A percentile compares a stretch with the other conserved stretches of the same genome.
These are phyloP conservation scores for Phytophthora vignae DNA, from an alignment of 352 stramenopile genomes.

Conservation along the genomic window DNA sequence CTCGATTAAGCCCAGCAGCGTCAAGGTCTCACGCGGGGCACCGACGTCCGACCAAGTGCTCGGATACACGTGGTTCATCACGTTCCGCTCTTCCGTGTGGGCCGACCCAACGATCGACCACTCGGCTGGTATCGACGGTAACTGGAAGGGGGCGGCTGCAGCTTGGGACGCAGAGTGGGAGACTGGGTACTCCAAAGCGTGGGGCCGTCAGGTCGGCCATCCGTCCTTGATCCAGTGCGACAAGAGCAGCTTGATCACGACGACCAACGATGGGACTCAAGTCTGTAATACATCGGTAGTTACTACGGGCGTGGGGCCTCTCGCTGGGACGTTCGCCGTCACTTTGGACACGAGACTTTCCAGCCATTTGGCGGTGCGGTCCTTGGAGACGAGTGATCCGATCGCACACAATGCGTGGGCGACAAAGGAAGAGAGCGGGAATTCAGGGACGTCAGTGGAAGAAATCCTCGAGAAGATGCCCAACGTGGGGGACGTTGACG, in stretches of 20 bases:
- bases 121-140: conserved; percentile 84
- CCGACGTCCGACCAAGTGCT: conserved; percentile 72
- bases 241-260: conserved; percentile 70
- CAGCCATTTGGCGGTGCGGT: conserved; percentile 75
- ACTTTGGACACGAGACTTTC: conserved; percentile 83
- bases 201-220: conserved; percentile 96
- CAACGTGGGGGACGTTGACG: conserved; percentile 95
- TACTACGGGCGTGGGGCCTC: conserved; percentile 72
- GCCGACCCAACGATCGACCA: conserved; percentile 92
- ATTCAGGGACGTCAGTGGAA: conserved; percentile 94
- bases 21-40: conserved; percentile 83
- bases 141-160: conserved; percentile 87
- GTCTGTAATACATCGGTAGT: conserved; percentile 41
- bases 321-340: conserved; percentile 93
- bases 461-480: conserved; percentile 95
- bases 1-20: conserved; percentile 92
- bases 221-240: conserved; percentile 72
- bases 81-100: conserved; percentile 94
- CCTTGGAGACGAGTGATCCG: conserved; percentile 63
- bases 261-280: conserved; percentile 65
- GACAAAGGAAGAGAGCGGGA: conserved; percentile 85
- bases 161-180: conserved; percentile 93
- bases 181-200: conserved; percentile 95
- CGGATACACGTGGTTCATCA: conserved; percentile 93
- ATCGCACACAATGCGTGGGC: conserved; percentile 95